Conservation (phyloP, 768 basidiomycete genomes). For the Tylopilus intermedius region DNA sequence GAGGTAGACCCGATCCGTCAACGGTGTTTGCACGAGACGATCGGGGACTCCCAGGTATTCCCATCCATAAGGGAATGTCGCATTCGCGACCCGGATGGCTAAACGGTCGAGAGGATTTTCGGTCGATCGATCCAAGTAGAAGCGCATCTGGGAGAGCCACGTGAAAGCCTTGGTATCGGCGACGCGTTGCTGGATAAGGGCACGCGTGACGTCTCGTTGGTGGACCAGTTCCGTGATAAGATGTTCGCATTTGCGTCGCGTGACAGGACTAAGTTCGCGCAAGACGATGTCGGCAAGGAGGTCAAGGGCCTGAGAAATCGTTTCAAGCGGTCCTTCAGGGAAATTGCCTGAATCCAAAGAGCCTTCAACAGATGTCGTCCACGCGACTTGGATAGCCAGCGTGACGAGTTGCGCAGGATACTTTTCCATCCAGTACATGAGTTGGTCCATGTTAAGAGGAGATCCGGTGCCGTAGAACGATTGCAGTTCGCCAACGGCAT, state of each 20-base stretch:
- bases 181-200: conserved; percentile 63
- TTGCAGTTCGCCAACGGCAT: conserved; percentile 76
- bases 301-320: conserved; percentile 79
- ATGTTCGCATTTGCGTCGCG: conserved; percentile 97
- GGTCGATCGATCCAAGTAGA: conserved; percentile 74
- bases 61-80: conserved; percentile 95
- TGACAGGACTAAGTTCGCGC: conserved; percentile 80
- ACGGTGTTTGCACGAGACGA: conserved; percentile 93
- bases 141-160: conserved; percentile 99
- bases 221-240: conserved; percentile 98
- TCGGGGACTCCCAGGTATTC: conserved; percentile 98
- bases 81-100: conserved; percentile 81
- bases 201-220: conserved; percentile 89
- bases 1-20: conserved; percentile 95
- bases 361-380: conserved; percentile 81
- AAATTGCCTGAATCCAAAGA: conserved; percentile 52
- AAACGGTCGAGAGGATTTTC: conserved; percentile 79
- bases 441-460: conserved; percentile 54
- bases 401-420: conserved; percentile 96
- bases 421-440: conserved; percentile 88
- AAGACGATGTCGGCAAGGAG: conserved; percentile 96
- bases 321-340: conserved; percentile 66
- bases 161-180: conserved; percentile 69
- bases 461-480: conserved; percentile 69
- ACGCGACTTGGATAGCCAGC: conserved; percentile 89